Percentiles rank a stretch among this genome's conserved stretches.
These are phyloP conservation scores for Mycena alexandri DNA, from an alignment of 768 basidiomycete species.

Conservation along the genomic window DNA sequence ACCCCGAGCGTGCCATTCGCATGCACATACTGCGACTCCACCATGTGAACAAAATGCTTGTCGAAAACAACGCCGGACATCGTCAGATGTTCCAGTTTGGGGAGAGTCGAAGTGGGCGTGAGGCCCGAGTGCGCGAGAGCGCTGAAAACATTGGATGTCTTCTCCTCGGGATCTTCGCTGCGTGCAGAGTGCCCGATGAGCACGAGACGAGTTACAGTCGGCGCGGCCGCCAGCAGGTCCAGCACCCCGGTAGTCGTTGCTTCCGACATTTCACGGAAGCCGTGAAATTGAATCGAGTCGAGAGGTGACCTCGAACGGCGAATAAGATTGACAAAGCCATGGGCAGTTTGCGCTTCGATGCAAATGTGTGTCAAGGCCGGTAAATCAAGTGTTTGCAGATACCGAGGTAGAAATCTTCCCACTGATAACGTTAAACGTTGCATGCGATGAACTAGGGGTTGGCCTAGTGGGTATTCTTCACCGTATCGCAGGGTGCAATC, in stretches of 20 bases:
- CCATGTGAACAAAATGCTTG: not conserved
- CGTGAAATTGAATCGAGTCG: not conserved
- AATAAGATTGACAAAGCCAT: not conserved
- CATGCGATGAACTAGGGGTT: not conserved
- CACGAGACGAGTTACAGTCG: not conserved
- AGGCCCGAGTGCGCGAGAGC: not conserved
- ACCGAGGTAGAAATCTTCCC: not conserved
- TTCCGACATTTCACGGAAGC: not conserved
- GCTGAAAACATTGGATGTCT: not conserved
- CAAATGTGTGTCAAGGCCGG: not conserved
- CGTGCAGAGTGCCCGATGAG: not conserved
- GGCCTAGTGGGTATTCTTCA: not conserved
- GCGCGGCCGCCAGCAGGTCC: not conserved
- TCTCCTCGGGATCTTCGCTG: not conserved
- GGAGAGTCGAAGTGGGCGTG: not conserved
- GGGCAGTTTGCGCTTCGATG: not conserved
- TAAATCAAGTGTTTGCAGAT: not conserved
- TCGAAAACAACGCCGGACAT: constrained; percentile 1
- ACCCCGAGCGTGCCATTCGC: too few relatives aligned
- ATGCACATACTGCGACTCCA: not conserved
- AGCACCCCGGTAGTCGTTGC: not conserved
- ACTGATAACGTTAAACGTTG: not conserved
- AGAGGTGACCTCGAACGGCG: not conserved
- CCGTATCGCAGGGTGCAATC: not conserved
- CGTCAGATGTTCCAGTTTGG: not conserved